A percentile compares a stretch with the other conserved stretches of the same genome.
phyloP scores from a whole-genome alignment of 768 basidiomycete species.

The Lyophyllum atratum region DNA sequence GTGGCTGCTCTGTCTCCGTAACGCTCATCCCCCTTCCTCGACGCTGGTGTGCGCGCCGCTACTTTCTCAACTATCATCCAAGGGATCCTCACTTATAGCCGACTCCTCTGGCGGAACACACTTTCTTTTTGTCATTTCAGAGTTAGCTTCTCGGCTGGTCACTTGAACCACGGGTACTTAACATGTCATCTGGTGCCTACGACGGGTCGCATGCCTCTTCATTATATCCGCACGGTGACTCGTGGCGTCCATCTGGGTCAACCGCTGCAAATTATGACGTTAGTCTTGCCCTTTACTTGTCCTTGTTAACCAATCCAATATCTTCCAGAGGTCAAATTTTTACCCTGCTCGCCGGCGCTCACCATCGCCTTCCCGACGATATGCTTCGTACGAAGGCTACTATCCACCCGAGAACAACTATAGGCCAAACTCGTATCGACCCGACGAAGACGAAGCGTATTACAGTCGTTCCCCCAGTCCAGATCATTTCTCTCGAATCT shows the following conservation, averaged over 20 bases:
- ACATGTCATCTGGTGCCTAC: constrained; percentile 45
- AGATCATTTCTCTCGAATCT: constrained; percentile 42
- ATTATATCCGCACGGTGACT: constrained; percentile 29
- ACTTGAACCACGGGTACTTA: constrained; percentile 13
- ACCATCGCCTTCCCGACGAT: constrained; percentile 50
- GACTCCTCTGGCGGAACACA: background rate
- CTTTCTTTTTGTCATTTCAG: background rate
- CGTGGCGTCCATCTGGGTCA: constrained; percentile 34
- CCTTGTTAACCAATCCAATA: constrained; percentile 14
- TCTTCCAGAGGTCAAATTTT: constrained; percentile 35
- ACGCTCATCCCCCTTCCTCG: constrained; percentile 6
- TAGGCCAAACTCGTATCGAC: constrained; percentile 19
- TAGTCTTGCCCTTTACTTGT: constrained; percentile 21
- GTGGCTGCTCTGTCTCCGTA: constrained; percentile 24
- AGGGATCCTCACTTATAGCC: background rate
- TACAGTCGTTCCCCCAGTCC: constrained; percentile 55
- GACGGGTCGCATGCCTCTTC: constrained; percentile 35
- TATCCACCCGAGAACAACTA: constrained; percentile 31
- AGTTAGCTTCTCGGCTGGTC: constrained; percentile 5
- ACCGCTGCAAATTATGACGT: constrained; percentile 40
- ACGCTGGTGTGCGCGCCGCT: constrained; percentile 1
- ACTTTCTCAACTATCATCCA: background rate
- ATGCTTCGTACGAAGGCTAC: constrained; percentile 52
- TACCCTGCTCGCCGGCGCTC: constrained; percentile 43
- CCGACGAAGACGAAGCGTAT: constrained; percentile 26